These are phyloP conservation scores for Zygnema cylindricum DNA, from an alignment of 139 green algal genomes.

Conservation along the genomic window DNA sequence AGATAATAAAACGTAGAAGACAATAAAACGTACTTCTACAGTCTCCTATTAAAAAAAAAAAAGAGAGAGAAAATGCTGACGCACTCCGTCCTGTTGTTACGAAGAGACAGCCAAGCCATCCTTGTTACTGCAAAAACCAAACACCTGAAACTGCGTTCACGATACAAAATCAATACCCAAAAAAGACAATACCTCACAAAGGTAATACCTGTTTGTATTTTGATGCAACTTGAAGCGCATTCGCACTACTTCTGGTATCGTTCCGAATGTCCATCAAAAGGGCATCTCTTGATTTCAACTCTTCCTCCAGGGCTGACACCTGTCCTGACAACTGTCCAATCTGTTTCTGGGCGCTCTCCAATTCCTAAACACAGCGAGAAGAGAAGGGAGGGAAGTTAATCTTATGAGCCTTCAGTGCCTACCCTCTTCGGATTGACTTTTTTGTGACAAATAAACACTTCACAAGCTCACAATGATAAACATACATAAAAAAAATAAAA, in stretches of 20 bases:
- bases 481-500: too few species aligned
- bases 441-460: too few species aligned
- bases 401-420: too few species aligned
- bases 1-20: too few species aligned
- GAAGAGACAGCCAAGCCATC: too few species aligned
- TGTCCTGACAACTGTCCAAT: background rate
- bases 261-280: background rate
- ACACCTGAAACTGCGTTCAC: background rate
- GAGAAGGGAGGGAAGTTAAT: too few species aligned
- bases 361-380: background rate
- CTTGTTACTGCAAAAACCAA: background rate
- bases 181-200: background rate
- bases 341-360: background rate
- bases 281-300: background rate
- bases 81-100: too few species aligned
- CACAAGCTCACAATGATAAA: too few species aligned
- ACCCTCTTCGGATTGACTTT: too few species aligned
- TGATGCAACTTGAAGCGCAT: background rate
- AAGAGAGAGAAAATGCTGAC: too few species aligned
- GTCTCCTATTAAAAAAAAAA: too few species aligned
- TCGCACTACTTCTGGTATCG: background rate
- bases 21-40: too few species aligned
- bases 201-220: background rate
- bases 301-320: background rate
- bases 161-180: background rate